A percentile compares a stretch with the other conserved stretches of the same genome.
Evolutionary conservation across 257 asterid species (phyloP).

Genomic region (Fraxinus quadrangulata): DNA sequence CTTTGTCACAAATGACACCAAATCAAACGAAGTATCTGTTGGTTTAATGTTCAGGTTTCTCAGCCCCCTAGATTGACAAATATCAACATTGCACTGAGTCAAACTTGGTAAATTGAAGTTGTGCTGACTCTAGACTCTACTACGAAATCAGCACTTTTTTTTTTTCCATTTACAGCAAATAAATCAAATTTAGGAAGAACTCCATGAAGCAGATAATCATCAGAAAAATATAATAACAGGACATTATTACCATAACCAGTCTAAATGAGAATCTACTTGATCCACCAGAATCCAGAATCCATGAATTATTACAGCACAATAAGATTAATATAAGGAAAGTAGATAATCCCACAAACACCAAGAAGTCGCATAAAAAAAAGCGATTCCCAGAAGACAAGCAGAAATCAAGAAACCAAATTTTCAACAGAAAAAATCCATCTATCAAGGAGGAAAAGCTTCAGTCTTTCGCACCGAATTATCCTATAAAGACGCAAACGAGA

Average conservation of each 20-base stretch:
- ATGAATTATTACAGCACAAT: not conserved
- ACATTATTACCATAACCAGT: not conserved
- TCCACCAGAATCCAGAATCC: constrained; percentile 12
- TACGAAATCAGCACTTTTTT: not conserved
- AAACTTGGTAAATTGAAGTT: not conserved
- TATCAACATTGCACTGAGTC: not conserved
- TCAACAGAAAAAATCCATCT: not conserved
- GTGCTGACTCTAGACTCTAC: not conserved
- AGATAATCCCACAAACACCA: constrained; percentile 1
- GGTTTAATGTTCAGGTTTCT: not conserved
- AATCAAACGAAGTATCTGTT: not conserved
- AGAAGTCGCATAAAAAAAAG: not conserved
- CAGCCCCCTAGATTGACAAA: not conserved
- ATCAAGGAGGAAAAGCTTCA: constrained; percentile 1
- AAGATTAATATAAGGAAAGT: not conserved
- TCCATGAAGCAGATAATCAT: not conserved
- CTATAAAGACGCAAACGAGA: constrained; percentile 17
- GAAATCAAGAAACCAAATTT: constrained; percentile 13
- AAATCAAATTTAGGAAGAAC: not conserved
- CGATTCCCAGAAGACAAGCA: constrained; percentile 19
- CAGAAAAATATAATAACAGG: not conserved
- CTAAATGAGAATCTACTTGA: constrained; percentile 13
- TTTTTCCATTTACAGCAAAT: not conserved
- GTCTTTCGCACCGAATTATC: constrained; percentile 19
- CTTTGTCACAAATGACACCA: not conserved